These are phyloP conservation scores for Rhododendron henanense DNA, from an alignment of 148 eudicot genomes.

Conservation along the genomic window DNA sequence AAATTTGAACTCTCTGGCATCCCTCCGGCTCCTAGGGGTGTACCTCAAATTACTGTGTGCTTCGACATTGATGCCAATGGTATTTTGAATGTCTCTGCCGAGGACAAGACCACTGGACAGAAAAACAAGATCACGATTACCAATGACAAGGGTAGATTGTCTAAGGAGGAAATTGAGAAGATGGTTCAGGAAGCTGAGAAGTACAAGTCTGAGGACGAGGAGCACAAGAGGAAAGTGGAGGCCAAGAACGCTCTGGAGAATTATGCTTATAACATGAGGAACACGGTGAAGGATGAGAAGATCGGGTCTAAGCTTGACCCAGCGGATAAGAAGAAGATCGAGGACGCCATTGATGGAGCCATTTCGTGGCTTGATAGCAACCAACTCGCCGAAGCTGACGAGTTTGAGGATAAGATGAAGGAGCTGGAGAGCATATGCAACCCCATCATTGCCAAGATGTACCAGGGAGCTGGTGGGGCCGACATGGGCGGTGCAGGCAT, in stretches of 20 bases:
- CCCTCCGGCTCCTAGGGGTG: constrained; percentile 10
- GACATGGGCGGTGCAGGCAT: constrained; percentile 5
- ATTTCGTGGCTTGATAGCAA: constrained; percentile 14
- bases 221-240: constrained; percentile 11
- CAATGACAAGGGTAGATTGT: constrained; percentile 10
- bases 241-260: constrained; percentile 4
- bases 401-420: constrained; percentile 13
- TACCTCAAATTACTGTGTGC: constrained; percentile 10
- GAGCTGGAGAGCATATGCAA: constrained; percentile 10
- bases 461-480: constrained; percentile 9
- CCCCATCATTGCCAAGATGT: constrained; percentile 15
- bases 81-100: constrained; percentile 13
- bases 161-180: constrained; percentile 9
- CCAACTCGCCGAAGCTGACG: constrained; percentile 13
- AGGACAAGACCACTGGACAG: constrained; percentile 16
- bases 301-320: constrained; percentile 6
- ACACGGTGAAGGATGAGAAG: constrained; percentile 9
- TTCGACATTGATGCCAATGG: constrained; percentile 11
- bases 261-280: constrained; percentile 4
- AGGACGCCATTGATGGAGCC: constrained; percentile 10
- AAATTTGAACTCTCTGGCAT: constrained; percentile 10
- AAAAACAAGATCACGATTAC: constrained; percentile 18
- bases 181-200: constrained; percentile 16
- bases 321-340: constrained; percentile 12
- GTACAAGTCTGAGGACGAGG: constrained; percentile 18